Evolutionary conservation across 352 stramenopile species (phyloP).

Genomic region (Elongisporangium anandrum): DNA sequence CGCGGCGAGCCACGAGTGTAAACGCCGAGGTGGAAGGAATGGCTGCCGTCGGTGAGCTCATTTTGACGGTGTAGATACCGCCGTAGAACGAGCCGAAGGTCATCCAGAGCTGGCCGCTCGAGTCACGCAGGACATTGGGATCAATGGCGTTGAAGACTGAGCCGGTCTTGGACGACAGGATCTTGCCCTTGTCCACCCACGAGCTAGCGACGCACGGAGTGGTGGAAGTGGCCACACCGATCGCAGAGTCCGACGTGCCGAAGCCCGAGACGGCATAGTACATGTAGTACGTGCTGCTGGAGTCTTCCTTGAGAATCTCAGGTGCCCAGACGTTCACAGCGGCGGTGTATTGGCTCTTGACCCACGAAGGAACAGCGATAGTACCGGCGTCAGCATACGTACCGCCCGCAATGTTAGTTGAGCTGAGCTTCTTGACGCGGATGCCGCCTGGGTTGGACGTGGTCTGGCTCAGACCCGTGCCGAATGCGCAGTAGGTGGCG

Average conservation of each 20-base stretch:
- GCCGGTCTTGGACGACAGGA: conserved; percentile 23
- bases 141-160: conserved; percentile 39
- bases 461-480: too few species aligned
- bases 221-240: conserved; percentile 29
- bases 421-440: too few species aligned
- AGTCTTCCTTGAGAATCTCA: too few species aligned
- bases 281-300: too few species aligned
- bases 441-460: too few species aligned
- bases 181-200: conserved; percentile 31
- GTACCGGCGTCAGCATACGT: too few species aligned
- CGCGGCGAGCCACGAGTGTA: conserved; percentile 22
- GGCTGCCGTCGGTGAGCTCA: conserved; percentile 15
- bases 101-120: conserved; percentile 24
- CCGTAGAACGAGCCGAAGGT: conserved; percentile 36
- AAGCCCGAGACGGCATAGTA: conserved; percentile 51
- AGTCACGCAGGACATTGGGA: conserved; percentile 27
- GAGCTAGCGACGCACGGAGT: too few species aligned
- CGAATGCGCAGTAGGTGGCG: conserved; percentile 56
- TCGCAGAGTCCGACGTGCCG: conserved; percentile 28
- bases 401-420: too few species aligned
- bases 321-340: too few species aligned
- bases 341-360: too few species aligned
- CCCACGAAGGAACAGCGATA: too few species aligned
- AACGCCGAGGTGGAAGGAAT: conserved; percentile 18
- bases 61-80: conserved; percentile 16